Conservation (phyloP, 208 protist genomes). For the Phytomonas francai region DNA sequence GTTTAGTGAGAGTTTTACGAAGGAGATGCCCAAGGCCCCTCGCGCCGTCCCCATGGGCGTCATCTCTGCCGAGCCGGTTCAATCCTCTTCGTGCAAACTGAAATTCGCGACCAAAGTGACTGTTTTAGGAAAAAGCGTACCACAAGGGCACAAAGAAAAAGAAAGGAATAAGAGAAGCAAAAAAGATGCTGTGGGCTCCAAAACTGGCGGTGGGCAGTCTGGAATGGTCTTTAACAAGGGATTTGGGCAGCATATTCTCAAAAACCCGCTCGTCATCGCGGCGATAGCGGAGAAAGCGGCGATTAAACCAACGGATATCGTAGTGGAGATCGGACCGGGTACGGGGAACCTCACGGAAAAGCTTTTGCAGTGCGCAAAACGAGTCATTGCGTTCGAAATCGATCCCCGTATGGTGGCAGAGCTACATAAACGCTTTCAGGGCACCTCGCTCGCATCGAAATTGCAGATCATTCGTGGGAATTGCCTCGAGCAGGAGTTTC, state of each 20-base stretch:
- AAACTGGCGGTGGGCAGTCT: slow-evolving; percentile 73
- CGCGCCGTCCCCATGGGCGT: slow-evolving; percentile 78
- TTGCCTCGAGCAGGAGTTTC: slow-evolving; percentile 97
- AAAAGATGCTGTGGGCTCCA: slow-evolving; percentile 29
- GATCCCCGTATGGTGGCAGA: slow-evolving; percentile 99
- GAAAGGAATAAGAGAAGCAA: slow-evolving; percentile 24
- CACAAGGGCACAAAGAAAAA: slow-evolving; percentile 21
- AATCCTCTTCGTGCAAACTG: slow-evolving; percentile 43
- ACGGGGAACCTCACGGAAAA: slow-evolving; percentile 99
- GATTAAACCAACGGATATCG: slow-evolving; percentile 95
- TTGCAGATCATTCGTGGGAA: slow-evolving; percentile 98
- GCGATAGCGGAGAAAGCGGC: slow-evolving; percentile 96
- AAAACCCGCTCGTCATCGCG: slow-evolving; percentile 97
- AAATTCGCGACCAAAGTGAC: slow-evolving; percentile 71
- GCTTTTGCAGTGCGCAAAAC: slow-evolving; percentile 95
- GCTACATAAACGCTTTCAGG: slow-evolving; percentile 98
- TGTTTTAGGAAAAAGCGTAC: slow-evolving; percentile 55
- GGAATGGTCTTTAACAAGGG: slow-evolving; percentile 95
- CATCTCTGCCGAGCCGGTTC: slow-evolving; percentile 62
- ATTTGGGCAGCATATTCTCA: slow-evolving; percentile 98
- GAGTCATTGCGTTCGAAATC: slow-evolving; percentile 98
- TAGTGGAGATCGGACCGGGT: slow-evolving; percentile 99
- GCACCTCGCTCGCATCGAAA: slow-evolving; percentile 83
- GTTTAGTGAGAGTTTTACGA: not conserved
- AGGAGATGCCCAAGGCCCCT: slow-evolving; percentile 59